Percentiles rank a stretch among this genome's conserved stretches.
phyloP scores from a whole-genome alignment of 169 alveolate genomes.

The Cryptosporidium ubiquitum region DNA sequence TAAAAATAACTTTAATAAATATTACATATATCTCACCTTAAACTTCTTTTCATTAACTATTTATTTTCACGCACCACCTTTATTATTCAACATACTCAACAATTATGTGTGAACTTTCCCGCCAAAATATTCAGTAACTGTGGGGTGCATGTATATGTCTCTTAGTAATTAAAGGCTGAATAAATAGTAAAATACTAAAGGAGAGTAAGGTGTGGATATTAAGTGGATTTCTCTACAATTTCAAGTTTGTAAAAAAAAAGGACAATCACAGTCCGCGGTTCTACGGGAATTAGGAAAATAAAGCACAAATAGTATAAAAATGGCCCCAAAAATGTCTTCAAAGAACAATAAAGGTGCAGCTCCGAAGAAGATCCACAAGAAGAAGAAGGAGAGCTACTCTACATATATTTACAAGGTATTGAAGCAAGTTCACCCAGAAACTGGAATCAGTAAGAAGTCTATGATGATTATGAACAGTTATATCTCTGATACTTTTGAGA shows the following conservation, averaged over 20 bases:
- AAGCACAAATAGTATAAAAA: slow-evolving; percentile 38
- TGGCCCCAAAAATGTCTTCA: slow-evolving; percentile 73
- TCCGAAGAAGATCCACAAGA: slow-evolving; percentile 69
- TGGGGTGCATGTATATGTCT: slow-evolving; percentile 61
- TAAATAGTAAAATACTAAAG: neutral
- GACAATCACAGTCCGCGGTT: slow-evolving; percentile 75
- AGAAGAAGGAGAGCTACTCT: slow-evolving; percentile 80
- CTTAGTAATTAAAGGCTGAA: slow-evolving; percentile 7
- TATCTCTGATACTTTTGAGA: slow-evolving; percentile 95
- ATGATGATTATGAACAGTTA: slow-evolving; percentile 96
- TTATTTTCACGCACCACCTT: neutral
- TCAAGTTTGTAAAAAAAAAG: slow-evolving; percentile 2
- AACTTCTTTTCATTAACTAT: neutral
- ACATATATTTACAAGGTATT: slow-evolving; percentile 91
- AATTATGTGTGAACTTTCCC: neutral
- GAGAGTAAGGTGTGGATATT: slow-evolving; percentile 54
- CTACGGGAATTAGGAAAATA: slow-evolving; percentile 28
- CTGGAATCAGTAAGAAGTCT: slow-evolving; percentile 95
- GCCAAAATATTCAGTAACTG: slow-evolving; percentile 7
- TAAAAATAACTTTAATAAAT: no score
- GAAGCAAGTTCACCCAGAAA: slow-evolving; percentile 97
- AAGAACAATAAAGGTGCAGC: slow-evolving; percentile 45
- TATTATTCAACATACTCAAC: neutral
- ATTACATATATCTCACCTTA: no score
- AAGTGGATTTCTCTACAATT: slow-evolving; percentile 73